These are phyloP conservation scores for Tolypocladium pustulatum DNA, from an alignment of 2,329 filamentous ascomycete genomes.

Conservation along the genomic window DNA sequence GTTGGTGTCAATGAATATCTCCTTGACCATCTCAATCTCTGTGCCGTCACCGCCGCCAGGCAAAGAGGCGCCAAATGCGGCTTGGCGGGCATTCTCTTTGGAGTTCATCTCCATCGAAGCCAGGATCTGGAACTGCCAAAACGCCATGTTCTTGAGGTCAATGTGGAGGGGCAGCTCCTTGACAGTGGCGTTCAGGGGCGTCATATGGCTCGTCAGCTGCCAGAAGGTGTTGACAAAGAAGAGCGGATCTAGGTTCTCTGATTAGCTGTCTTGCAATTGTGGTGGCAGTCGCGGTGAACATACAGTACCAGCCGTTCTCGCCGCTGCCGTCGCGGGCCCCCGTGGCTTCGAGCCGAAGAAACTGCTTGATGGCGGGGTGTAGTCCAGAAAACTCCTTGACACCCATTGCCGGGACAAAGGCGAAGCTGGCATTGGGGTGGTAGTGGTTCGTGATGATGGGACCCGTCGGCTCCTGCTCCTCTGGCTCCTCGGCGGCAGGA, in stretches of 20 bases:
- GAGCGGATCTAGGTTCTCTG: constrained; percentile 48
- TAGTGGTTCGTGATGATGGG: constrained; percentile 80
- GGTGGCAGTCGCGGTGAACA: constrained; percentile 11
- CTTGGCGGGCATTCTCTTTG: constrained; percentile 70
- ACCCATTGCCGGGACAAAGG: constrained; percentile 73
- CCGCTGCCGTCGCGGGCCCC: constrained; percentile 75
- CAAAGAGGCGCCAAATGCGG: constrained; percentile 60
- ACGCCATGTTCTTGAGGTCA: constrained; percentile 66
- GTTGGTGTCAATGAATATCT: constrained; percentile 88
- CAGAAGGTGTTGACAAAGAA: constrained; percentile 94
- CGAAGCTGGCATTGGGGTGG: constrained; percentile 87
- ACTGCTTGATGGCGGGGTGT: constrained; percentile 66
- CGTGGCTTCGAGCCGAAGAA: constrained; percentile 67
- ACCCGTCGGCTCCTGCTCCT: constrained; percentile 43
- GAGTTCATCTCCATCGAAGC: constrained; percentile 78
- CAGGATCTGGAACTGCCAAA: constrained; percentile 86
- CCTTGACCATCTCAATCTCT: constrained; percentile 96
- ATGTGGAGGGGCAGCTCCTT: constrained; percentile 73
- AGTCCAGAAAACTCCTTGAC: constrained; percentile 55
- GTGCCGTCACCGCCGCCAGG: constrained; percentile 78
- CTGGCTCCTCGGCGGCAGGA: constrained; percentile 33
- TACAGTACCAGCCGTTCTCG: constrained; percentile 82
- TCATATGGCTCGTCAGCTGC: constrained; percentile 91
- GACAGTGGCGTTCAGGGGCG: constrained; percentile 80
- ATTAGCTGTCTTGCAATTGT: constrained; percentile 6